Conservation (phyloP, 306 rosid species). For the Quercus berberidifolia region DNA sequence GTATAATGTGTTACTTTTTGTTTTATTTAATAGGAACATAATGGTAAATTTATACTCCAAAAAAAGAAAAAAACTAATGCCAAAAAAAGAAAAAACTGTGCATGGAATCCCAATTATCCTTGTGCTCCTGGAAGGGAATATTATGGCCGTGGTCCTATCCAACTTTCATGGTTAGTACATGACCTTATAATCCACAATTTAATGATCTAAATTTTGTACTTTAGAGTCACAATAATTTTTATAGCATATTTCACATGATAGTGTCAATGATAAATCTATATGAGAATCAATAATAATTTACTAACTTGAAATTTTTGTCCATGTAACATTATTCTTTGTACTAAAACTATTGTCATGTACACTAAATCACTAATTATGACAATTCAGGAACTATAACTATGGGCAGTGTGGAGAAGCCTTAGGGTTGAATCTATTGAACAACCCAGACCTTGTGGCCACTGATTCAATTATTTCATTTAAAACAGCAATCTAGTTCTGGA, state of each 20-base stretch:
- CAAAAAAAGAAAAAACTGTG: too few species aligned
- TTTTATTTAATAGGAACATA: too few species aligned
- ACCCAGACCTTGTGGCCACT: constrained; percentile 54
- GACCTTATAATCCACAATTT: not conserved
- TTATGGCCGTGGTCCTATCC: constrained; percentile 75
- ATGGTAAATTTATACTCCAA: too few species aligned
- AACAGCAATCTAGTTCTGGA: constrained; percentile 78
- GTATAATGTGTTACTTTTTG: too few species aligned
- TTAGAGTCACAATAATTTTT: too few species aligned
- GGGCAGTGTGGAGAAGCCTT: constrained; percentile 47
- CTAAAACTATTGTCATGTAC: not conserved
- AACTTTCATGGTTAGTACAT: constrained; percentile 42
- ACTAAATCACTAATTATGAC: not conserved
- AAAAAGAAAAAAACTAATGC: too few species aligned
- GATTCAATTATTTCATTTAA: constrained; percentile 47
- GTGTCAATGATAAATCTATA: too few species aligned
- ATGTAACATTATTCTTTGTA: too few species aligned
- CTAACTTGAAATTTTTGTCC: too few species aligned
- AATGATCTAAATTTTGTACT: too few species aligned
- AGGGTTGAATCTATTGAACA: constrained; percentile 25
- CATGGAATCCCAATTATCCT: constrained; percentile 16
- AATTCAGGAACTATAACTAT: constrained; percentile 59
- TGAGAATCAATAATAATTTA: too few species aligned
- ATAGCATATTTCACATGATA: too few species aligned
- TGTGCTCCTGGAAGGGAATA: constrained; percentile 51